Evolutionary conservation across 208 protist species (phyloP).

Genomic region (Crithidia mellificae): DNA sequence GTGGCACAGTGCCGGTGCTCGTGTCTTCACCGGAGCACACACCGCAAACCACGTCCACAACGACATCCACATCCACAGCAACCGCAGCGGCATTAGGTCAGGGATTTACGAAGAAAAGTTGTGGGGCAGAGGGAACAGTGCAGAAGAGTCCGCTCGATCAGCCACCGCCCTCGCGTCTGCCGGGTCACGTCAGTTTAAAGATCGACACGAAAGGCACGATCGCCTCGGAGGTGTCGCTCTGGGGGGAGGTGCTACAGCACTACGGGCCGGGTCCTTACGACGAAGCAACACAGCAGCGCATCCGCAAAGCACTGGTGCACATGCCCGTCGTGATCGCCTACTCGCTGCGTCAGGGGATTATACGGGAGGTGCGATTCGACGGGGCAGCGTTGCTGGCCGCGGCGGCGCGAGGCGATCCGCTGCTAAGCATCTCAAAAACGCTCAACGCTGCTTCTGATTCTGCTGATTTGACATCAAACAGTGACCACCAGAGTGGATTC

Average conservation of each 20-base stretch:
- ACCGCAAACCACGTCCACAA: neutral
- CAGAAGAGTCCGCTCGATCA: neutral
- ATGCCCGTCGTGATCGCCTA: conserved; percentile 72
- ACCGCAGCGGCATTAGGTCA: neutral
- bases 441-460: too few species aligned
- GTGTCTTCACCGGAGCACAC: neutral
- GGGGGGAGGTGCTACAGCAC: conserved; percentile 83
- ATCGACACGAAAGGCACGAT: conserved; percentile 89
- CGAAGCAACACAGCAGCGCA: conserved; percentile 58
- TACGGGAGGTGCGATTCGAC: conserved; percentile 71
- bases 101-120: neutral
- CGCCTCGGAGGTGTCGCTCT: conserved; percentile 79
- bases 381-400: conserved; percentile 13
- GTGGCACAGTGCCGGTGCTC: conserved; percentile 12
- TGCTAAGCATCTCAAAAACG: neutral
- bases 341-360: conserved; percentile 70
- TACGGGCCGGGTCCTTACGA: conserved; percentile 82
- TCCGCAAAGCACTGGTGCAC: conserved; percentile 62
- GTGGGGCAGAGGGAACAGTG: too few species aligned
- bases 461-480: too few species aligned
- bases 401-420: neutral
- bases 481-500: too few species aligned
- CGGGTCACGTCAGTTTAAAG: conserved; percentile 61
- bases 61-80: conserved; percentile 2
- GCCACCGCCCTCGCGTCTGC: conserved; percentile 1